Base-by-base conservation (phyloP, 352 stramenopile species). In the Globisporangium ultimum region DNA sequence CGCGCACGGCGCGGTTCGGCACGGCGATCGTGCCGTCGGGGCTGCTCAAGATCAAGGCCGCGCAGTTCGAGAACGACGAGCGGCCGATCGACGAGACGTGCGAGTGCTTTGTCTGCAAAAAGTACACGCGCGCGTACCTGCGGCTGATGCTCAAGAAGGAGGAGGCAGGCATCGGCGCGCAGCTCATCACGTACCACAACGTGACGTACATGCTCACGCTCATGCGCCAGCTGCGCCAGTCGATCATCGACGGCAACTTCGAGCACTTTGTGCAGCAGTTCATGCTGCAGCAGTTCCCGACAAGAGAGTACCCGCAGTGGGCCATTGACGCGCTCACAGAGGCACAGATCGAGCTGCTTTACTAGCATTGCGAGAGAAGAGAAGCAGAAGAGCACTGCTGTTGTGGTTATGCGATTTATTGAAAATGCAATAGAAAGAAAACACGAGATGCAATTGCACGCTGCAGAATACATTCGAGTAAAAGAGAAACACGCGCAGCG, bases 1-100 rank as follows among this genome's bases (percentile, higher is more conserved):
- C 96, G 46, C 81, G 96, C 38, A 99, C 96, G 28, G 97, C 92
- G 36, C 70, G 96, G 20, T 98, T 99, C 71, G 97, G 97, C 22
- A 97, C 97, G 2, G 96, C 96, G 11, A 85, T 99, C 60, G 72
- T 83, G 42, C 68, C 71, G 4, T 77, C 68, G 10, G 88, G 88
- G 8, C 60, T 89, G 48, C 65, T 95, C 15, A 91, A 91, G 51
- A 66, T 96, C 55, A 88, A 88, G 45, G 66, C 59, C 6, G 70
- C 76, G 24, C 71, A 87, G 36, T 90, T 74, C 48, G 73, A 80
- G 14, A 36, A 64, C 17, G 85, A 95, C 53, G 58, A 71, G 34
- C 64, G 63, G 28, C 81, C 82, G n/a, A 87, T 95, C 43, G 79
- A 92, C 45, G 66, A 76, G 41, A 77, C 67, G 28, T 95, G 85